These are phyloP conservation scores for Scolecobasidium constrictum DNA, from an alignment of 2,329 filamentous ascomycete species.

Conservation along the genomic window DNA sequence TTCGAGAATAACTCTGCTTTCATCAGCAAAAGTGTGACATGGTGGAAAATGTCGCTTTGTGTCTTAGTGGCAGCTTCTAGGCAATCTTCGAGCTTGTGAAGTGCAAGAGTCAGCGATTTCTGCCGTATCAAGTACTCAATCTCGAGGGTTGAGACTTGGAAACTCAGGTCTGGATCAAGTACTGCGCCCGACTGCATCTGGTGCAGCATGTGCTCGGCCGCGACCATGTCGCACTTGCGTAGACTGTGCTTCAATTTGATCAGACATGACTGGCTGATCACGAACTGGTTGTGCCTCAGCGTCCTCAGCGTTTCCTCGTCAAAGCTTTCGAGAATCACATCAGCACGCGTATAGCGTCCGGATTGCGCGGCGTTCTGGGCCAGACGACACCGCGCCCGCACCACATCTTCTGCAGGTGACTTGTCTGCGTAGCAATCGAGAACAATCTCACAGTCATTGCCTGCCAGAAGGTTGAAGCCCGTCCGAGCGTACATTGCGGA, in stretches of 20 bases:
- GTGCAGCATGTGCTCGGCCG: constrained; percentile 45
- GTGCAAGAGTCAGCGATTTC: constrained; percentile 41
- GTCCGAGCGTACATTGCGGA: constrained; percentile 67
- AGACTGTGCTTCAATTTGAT: constrained; percentile 55
- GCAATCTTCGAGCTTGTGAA: constrained; percentile 32
- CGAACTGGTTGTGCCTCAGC: constrained; percentile 67
- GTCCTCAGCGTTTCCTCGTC: constrained; percentile 54
- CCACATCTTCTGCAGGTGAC: constrained; percentile 62
- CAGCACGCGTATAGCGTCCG: constrained; percentile 62
- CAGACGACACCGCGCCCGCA: constrained; percentile 62
- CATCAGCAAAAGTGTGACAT: constrained; percentile 58
- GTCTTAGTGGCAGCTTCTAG: constrained; percentile 39
- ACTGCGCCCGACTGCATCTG: constrained; percentile 43
- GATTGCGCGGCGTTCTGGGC: constrained; percentile 54
- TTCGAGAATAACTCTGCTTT: constrained; percentile 62
- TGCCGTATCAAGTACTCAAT: constrained; percentile 48
- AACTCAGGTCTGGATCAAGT: constrained; percentile 48
- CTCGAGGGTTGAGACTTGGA: constrained; percentile 47
- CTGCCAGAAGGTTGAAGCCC: constrained; percentile 45
- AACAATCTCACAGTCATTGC: constrained; percentile 60
- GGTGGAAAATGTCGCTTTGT: constrained; percentile 55
- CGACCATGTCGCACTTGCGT: constrained; percentile 43
- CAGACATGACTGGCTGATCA: constrained; percentile 52
- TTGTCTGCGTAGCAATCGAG: constrained; percentile 58
- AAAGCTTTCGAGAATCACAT: constrained; percentile 47